Percentiles rank a stretch among this genome's conserved stretches.
phyloP scores from a whole-genome alignment of 495 filamentous ascomycete species.

The Gamarada debralockiae region DNA sequence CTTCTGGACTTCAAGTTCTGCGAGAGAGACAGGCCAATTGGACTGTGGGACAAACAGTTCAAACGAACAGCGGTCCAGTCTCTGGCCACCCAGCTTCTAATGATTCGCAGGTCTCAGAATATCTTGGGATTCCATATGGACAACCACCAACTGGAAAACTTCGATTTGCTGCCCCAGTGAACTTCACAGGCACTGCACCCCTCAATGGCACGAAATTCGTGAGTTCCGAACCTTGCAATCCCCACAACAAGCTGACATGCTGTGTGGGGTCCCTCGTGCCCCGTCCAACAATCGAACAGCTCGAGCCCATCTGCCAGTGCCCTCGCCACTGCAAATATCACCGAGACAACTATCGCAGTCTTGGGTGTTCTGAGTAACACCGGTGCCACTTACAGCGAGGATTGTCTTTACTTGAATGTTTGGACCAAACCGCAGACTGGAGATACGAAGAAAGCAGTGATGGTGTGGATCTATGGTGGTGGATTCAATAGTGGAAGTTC shows the following conservation, averaged over 20 bases:
- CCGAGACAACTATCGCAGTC: constrained; percentile 1
- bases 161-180: constrained; percentile 40
- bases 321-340: constrained; percentile 10
- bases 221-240: constrained; percentile 6
- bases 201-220: constrained; percentile 29
- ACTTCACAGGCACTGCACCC: constrained; percentile 9
- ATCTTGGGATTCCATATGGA: constrained; percentile 47
- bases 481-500: constrained; percentile 31
- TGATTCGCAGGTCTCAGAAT: constrained; percentile 40
- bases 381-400: constrained; percentile 33
- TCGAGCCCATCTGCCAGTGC: neutral
- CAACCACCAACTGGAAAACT: constrained; percentile 41
- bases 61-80: constrained; percentile 37
- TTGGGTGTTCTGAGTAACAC: neutral
- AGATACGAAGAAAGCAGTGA: constrained; percentile 26
- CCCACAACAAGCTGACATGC: neutral
- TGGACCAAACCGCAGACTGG: constrained; percentile 37
- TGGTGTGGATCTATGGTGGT: constrained; percentile 38
- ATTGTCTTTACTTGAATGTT: constrained; percentile 51
- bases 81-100: constrained; percentile 40
- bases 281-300: neutral
- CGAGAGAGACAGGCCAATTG: constrained; percentile 16
- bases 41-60: constrained; percentile 22
- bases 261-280: constrained; percentile 16
- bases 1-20: neutral